Conservation (phyloP, 371 early-diverging fungal species). For the Chytridiales sp. region DNA sequence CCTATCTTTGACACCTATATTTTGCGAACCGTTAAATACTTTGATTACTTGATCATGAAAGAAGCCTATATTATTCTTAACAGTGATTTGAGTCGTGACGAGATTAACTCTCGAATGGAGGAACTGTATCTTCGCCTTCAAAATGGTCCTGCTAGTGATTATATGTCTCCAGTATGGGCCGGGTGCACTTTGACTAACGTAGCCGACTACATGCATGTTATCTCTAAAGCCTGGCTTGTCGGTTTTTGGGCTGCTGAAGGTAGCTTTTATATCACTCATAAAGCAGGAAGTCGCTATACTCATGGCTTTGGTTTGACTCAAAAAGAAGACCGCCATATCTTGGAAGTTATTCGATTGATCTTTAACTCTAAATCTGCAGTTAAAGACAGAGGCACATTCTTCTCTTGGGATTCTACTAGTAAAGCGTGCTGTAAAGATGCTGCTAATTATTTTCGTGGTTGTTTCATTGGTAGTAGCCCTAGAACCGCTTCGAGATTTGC, state of each 20-base stretch:
- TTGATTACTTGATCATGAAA: constrained; percentile 47
- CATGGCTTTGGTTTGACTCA: constrained; percentile 27
- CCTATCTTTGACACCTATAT: constrained; percentile 48
- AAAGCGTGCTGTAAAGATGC: constrained; percentile 28
- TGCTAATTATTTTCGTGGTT: constrained; percentile 36
- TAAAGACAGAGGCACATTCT: constrained; percentile 28
- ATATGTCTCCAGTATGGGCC: constrained; percentile 23
- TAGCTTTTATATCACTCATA: constrained; percentile 21
- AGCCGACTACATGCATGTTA: background rate
- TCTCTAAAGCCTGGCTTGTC: constrained; percentile 17
- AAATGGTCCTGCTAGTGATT: constrained; percentile 13
- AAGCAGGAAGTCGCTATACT: constrained; percentile 12
- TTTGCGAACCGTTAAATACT: constrained; percentile 45
- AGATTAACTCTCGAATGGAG: constrained; percentile 17
- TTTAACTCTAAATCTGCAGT: constrained; percentile 37
- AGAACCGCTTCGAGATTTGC: constrained; percentile 41
- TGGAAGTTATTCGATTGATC: constrained; percentile 26
- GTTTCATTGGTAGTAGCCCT: constrained; percentile 35
- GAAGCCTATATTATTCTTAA: constrained; percentile 39
- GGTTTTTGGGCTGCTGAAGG: constrained; percentile 28
- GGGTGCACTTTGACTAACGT: background rate
- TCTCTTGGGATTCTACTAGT: constrained; percentile 19
- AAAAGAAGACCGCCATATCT: constrained; percentile 32
- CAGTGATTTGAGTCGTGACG: constrained; percentile 5
- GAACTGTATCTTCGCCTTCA: constrained; percentile 13